Evolutionary conservation across 805 yeast species (phyloP).

Genomic region (Cyberlindnera suaveolens): DNA sequence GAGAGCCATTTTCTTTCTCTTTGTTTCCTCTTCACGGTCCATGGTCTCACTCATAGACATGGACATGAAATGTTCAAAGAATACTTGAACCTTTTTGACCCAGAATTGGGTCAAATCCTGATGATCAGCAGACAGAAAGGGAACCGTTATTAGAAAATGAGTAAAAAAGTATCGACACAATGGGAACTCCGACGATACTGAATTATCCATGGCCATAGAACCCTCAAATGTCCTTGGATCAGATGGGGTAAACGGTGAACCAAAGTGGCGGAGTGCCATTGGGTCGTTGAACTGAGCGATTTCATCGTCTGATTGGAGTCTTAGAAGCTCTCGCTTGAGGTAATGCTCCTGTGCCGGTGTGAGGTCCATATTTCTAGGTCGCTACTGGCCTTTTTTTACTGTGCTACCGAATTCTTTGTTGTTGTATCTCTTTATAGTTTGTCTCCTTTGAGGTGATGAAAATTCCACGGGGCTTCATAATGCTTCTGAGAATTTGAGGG

Average conservation of each 20-base stretch:
- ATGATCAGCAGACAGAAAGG: slow-evolving; percentile 49
- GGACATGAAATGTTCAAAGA: slow-evolving; percentile 70
- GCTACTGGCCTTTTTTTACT: slow-evolving; percentile 1
- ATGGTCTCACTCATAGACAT: slow-evolving; percentile 66
- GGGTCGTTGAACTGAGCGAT: slow-evolving; percentile 52
- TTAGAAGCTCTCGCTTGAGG: slow-evolving; percentile 74
- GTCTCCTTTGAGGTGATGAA: too few relatives aligned
- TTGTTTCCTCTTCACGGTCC: slow-evolving; percentile 71
- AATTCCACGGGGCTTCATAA: too few relatives aligned
- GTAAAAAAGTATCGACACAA: slow-evolving; percentile 59
- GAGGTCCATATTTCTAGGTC: slow-evolving; percentile 17
- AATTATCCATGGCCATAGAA: slow-evolving; percentile 13
- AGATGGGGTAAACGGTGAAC: slow-evolving; percentile 61
- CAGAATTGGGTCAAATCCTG: slow-evolving; percentile 59
- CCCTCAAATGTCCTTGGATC: slow-evolving; percentile 30
- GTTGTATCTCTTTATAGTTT: neutral
- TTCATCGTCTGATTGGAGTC: slow-evolving; percentile 57
- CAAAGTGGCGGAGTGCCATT: slow-evolving; percentile 61
- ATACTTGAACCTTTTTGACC: slow-evolving; percentile 73
- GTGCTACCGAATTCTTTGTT: neutral
- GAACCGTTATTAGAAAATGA: slow-evolving; percentile 62
- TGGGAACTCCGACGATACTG: slow-evolving; percentile 42
- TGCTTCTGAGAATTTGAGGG: too few relatives aligned
- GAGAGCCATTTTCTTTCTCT: slow-evolving; percentile 55
- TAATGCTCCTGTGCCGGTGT: slow-evolving; percentile 77